Conservation (phyloP, 1,284 basidiomycete species). For the Ceratobasidium sp. region DNA sequence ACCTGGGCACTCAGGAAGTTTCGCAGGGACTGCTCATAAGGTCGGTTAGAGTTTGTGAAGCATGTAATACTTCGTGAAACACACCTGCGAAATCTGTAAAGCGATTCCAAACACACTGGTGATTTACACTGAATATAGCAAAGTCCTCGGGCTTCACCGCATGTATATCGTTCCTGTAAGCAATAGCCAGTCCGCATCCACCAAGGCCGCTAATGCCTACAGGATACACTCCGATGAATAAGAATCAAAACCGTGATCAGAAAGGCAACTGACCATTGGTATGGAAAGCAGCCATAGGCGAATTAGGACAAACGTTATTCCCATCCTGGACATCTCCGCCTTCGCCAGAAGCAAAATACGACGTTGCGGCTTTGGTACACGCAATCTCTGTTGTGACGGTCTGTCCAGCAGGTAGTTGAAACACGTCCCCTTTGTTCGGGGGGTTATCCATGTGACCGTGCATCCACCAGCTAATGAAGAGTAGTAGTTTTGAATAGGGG, state of each 20-base stretch:
- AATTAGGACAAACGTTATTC: conserved; percentile 68
- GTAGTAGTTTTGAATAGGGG: not conserved
- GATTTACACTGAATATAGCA: conserved; percentile 77
- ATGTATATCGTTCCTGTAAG: conserved; percentile 71
- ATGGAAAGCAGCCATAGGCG: conserved; percentile 66
- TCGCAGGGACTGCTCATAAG: conserved; percentile 50
- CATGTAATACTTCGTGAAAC: not conserved
- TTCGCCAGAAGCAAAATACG: conserved; percentile 34
- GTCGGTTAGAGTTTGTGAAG: not conserved
- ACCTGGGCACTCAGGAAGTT: conserved; percentile 76
- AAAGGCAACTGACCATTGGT: conserved; percentile 59
- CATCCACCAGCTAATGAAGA: conserved; percentile 53
- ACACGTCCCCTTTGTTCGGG: conserved; percentile 68
- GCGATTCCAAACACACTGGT: conserved; percentile 77
- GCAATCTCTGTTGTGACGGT: conserved; percentile 66
- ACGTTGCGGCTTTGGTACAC: conserved; percentile 71
- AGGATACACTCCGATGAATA: not conserved
- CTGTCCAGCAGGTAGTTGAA: conserved; percentile 69
- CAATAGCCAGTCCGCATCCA: conserved; percentile 77
- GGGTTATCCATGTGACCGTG: conserved; percentile 71
- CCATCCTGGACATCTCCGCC: conserved; percentile 62
- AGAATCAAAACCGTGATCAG: too few species aligned
- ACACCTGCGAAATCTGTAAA: conserved; percentile 72
- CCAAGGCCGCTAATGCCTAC: conserved; percentile 65
- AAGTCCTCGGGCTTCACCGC: conserved; percentile 75